Conservation (phyloP, 2,329 filamentous ascomycete genomes). For the Pseudomassariella vexata region DNA sequence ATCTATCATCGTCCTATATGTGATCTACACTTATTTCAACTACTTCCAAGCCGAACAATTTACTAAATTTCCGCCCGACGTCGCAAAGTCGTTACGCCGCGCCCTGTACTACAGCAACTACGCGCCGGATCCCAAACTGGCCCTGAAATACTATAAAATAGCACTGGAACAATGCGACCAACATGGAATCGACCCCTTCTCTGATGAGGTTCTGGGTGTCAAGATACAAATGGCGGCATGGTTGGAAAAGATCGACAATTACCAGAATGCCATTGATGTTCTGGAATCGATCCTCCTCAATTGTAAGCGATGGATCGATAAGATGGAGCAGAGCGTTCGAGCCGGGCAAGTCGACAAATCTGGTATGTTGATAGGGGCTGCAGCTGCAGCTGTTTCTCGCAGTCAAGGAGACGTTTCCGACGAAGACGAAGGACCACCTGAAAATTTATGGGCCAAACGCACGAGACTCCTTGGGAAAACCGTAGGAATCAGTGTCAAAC, state of each 20-base stretch:
- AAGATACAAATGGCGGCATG: conserved; percentile 76
- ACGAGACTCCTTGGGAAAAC: conserved; percentile 67
- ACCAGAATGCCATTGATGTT: conserved; percentile 66
- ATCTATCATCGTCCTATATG: conserved; percentile 28
- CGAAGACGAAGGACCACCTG: conserved; percentile 24
- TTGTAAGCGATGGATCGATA: conserved; percentile 54
- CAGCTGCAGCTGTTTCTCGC: conserved; percentile 3
- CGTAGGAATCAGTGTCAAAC: conserved; percentile 72
- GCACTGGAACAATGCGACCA: conserved; percentile 70
- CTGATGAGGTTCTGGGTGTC: conserved; percentile 84
- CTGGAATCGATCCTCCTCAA: conserved; percentile 72
- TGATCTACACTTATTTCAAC: conserved; percentile 41
- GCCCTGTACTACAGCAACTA: conserved; percentile 85
- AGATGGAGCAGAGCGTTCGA: conserved; percentile 43
- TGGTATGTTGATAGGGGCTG: conserved; percentile 24
- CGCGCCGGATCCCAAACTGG: conserved; percentile 66
- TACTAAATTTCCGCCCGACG: conserved; percentile 58
- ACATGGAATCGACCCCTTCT: conserved; percentile 77
- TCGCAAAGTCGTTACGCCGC: conserved; percentile 72
- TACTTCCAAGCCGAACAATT: conserved; percentile 52
- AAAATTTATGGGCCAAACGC: conserved; percentile 51
- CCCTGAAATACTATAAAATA: conserved; percentile 76
- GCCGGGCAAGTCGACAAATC: conserved; percentile 39
- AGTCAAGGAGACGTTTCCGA: conserved; percentile 10
- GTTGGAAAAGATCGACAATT: conserved; percentile 71